Base-by-base conservation (phyloP, 768 basidiomycete species). In the Boletus rubescentipes region DNA sequence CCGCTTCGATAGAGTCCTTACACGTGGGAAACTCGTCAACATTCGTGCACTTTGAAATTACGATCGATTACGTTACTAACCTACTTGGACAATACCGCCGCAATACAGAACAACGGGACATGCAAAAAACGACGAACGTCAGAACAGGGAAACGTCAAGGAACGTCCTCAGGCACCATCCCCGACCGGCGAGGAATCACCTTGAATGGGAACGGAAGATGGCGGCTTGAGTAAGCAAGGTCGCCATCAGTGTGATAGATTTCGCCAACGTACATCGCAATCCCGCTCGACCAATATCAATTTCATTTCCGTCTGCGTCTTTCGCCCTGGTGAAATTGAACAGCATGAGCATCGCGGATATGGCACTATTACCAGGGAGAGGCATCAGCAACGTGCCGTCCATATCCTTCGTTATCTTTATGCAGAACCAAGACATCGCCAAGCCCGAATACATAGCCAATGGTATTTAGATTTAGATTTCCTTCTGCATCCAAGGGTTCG, bases 331-430 rank as follows among this genome's bases (percentile, higher is more conserved):
- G 32, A 74, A 65, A 12, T 50, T 54, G 44, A 75, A 70, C 15
- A 57, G 49, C 9, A 67, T 58, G 4, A 72, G 67, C 41, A 70
- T 64, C 35, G 54, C 62, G 5, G 64, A 55, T 9, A 72, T 57
- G 11, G 61, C 63, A 18, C 63, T n/a, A n/a, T n/a, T n/a, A 49
- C 60, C 67, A 72, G 10, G 74, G 52, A 1, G 68, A 62, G 7
- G 64, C 61, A 36, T 68, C 62, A 6, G 64, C 69, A 26, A 67
- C 39, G 41, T 62, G 47, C 23, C 57, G 57, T 26, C 69, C 60
- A 71, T 41, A 56, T 63, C 44, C 61, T 66, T n/a, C 18, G 5
- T 46, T 14, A 46, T n/a, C 39, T 36, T 32, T 26, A 1, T 9
- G 48, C 20, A 43, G 30, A 7, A 35, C 12, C 12, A 37, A 9